Evolutionary conservation across 2,329 filamentous ascomycete species (phyloP).

Genomic region (Aspergillus neoniger): DNA sequence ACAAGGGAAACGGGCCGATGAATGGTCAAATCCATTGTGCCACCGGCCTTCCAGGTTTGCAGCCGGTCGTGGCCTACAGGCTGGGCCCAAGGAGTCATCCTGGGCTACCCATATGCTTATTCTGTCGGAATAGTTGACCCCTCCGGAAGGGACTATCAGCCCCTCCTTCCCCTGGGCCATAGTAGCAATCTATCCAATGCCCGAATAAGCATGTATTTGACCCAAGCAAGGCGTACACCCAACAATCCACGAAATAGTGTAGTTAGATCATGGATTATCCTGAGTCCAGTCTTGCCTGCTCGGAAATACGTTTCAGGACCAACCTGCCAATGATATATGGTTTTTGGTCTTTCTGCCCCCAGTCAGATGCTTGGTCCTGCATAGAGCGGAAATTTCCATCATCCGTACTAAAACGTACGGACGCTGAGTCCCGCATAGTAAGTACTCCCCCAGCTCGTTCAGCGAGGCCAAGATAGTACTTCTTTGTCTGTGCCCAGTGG

Average conservation of each 20-base stretch:
- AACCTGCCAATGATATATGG: slow-evolving; percentile 15
- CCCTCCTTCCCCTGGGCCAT: slow-evolving; percentile 24
- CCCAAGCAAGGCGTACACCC: neutral
- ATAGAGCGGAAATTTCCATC: slow-evolving; percentile 24
- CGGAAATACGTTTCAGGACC: slow-evolving; percentile 12
- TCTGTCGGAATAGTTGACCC: slow-evolving; percentile 20
- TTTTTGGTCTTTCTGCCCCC: slow-evolving; percentile 16
- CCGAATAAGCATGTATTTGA: slow-evolving; percentile 15
- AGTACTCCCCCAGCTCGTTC: slow-evolving; percentile 25
- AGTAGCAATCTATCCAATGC: slow-evolving; percentile 17
- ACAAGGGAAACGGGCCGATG: neutral
- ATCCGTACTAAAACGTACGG: slow-evolving; percentile 30
- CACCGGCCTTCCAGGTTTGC: neutral
- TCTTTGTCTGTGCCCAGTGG: slow-evolving; percentile 26
- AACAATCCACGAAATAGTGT: neutral
- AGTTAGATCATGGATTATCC: slow-evolving; percentile 1
- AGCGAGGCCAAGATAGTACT: slow-evolving; percentile 27
- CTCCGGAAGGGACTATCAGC: slow-evolving; percentile 20
- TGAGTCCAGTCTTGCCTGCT: slow-evolving; percentile 9
- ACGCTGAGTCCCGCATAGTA: slow-evolving; percentile 30
- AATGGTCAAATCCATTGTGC: neutral
- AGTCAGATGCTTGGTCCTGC: slow-evolving; percentile 20
- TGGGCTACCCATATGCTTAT: slow-evolving; percentile 14
- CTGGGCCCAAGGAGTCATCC: neutral
- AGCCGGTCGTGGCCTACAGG: neutral